phyloP scores from a whole-genome alignment of 2,329 filamentous ascomycete genomes.

The Hyphodiscus sp. region DNA sequence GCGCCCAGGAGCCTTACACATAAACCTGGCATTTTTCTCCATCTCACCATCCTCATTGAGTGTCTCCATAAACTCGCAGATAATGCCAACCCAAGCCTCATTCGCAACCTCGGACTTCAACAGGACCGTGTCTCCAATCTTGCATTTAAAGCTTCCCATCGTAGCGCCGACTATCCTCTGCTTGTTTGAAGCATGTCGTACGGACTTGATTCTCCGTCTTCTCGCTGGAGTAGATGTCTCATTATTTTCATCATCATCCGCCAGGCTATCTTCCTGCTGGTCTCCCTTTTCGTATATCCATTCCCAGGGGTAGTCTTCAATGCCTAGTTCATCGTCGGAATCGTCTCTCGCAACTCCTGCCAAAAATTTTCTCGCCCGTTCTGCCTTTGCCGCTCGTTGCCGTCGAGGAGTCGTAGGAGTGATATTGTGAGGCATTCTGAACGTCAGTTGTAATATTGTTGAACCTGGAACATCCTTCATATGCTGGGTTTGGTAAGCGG shows the following conservation, averaged over 20 bases:
- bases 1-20: conserved; percentile 42
- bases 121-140: conserved; percentile 74
- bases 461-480: background rate
- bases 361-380: conserved; percentile 37
- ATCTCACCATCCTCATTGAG: conserved; percentile 51
- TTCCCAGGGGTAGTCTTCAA: conserved; percentile 68
- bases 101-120: conserved; percentile 82
- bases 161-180: conserved; percentile 65
- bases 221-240: conserved; percentile 12
- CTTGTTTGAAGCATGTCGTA: conserved; percentile 26
- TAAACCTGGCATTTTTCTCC: conserved; percentile 56
- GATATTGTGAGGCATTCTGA: conserved; percentile 25
- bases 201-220: conserved; percentile 21
- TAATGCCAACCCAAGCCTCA: conserved; percentile 88
- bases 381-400: conserved; percentile 20
- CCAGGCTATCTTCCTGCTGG: background rate
- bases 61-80: conserved; percentile 66
- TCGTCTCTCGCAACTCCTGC: conserved; percentile 50
- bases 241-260: conserved; percentile 14
- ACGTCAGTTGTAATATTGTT: conserved; percentile 2
- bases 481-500: background rate
- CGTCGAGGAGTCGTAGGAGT: conserved; percentile 11
- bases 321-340: conserved; percentile 80
- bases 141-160: conserved; percentile 76
- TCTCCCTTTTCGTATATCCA: conserved; percentile 58